phyloP scores from a whole-genome alignment of 2,329 filamentous ascomycete species.

The Leptographium wingfieldii region DNA sequence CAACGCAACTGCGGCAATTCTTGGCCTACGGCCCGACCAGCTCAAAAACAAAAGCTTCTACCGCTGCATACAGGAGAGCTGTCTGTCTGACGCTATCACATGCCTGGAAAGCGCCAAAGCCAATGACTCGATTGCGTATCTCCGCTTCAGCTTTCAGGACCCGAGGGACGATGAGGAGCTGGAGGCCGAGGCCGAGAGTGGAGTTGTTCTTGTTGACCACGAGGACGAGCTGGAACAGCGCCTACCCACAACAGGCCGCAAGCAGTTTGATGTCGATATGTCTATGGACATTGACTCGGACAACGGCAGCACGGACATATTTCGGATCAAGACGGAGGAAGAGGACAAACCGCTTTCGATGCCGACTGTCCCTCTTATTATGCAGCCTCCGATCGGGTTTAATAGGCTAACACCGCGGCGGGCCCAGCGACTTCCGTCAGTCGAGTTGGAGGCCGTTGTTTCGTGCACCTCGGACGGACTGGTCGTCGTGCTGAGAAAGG shows the following conservation, averaged over 20 bases:
- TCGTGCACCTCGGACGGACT: constrained; percentile 83
- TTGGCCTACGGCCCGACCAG: constrained; percentile 57
- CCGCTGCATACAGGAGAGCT: constrained; percentile 70
- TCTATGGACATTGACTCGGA: constrained; percentile 17
- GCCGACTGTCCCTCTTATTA: background rate
- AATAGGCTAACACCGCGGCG: background rate
- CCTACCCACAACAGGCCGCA: background rate
- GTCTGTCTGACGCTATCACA: constrained; percentile 60
- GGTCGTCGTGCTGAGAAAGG: constrained; percentile 66
- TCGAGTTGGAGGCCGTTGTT: constrained; percentile 80
- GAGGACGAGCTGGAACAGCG: constrained; percentile 16
- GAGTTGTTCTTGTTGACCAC: constrained; percentile 30
- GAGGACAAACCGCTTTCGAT: constrained; percentile 4
- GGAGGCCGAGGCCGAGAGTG: constrained; percentile 25
- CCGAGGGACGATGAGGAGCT: constrained; percentile 47
- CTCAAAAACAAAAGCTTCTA: constrained; percentile 74
- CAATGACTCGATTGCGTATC: constrained; percentile 82
- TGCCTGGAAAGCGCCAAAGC: constrained; percentile 77
- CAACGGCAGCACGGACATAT: background rate
- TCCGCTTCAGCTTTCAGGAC: constrained; percentile 75
- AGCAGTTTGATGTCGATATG: constrained; percentile 15
- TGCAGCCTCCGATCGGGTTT: background rate
- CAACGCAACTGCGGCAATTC: constrained; percentile 58
- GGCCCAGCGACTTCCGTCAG: constrained; percentile 25
- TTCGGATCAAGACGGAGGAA: constrained; percentile 8